Evolutionary conservation across 345 rosid genomes (phyloP).

Genomic region (Populus deltoides): DNA sequence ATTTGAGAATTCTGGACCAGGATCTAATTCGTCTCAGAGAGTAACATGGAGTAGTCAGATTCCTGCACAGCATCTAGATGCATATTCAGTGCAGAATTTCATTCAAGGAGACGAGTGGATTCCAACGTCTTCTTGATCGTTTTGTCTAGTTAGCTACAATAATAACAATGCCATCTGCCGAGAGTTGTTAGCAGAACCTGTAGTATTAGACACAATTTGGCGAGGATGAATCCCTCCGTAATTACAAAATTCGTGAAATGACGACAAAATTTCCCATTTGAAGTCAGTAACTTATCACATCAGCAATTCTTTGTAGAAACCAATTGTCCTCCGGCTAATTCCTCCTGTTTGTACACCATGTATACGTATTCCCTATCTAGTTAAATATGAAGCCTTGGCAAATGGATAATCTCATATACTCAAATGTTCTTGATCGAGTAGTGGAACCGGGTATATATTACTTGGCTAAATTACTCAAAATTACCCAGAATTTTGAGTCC

Average conservation of each 20-base stretch:
- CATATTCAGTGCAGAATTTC: constrained; percentile 69
- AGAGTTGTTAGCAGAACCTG: neutral
- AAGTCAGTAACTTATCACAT: neutral
- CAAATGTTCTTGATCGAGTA: neutral
- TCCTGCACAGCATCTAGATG: constrained; percentile 46
- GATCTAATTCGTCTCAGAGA: constrained; percentile 47
- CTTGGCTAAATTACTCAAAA: too few species aligned
- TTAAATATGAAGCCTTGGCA: neutral
- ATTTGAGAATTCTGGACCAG: constrained; percentile 61
- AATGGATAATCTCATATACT: neutral
- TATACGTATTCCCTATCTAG: neutral
- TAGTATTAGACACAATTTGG: neutral
- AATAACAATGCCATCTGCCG: neutral
- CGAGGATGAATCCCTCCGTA: neutral
- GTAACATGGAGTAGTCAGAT: constrained; percentile 76
- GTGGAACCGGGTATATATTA: neutral
- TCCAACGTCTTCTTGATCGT: constrained; percentile 33
- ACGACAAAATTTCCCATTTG: neutral
- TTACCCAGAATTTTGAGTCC: too few species aligned
- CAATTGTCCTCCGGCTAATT: neutral
- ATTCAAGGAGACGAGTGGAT: constrained; percentile 85
- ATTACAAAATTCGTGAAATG: neutral
- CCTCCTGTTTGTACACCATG: neutral
- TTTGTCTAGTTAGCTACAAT: neutral
- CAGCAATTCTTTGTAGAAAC: neutral